Evolutionary conservation across 495 filamentous ascomycete species (phyloP).

Genomic region (Parachaetomium inaequale): DNA sequence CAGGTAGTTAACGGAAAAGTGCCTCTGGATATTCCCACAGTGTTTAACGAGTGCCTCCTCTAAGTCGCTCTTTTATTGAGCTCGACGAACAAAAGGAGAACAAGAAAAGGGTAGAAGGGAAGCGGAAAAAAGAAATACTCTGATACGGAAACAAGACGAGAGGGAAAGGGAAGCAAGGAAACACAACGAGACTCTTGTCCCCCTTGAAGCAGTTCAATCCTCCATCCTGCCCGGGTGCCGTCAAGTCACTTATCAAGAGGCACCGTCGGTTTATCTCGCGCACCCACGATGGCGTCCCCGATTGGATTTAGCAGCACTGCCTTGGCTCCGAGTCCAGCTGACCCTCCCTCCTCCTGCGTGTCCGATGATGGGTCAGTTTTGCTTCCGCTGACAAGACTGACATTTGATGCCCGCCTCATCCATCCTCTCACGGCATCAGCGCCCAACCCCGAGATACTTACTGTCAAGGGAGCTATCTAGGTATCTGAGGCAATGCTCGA

Average conservation of each 20-base stretch:
- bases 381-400: background rate
- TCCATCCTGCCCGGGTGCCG: background rate
- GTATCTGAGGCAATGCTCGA: background rate
- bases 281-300: background rate
- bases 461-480: background rate
- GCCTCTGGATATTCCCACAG: background rate
- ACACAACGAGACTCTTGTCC: background rate
- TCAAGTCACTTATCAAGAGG: background rate
- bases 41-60: too few relatives aligned
- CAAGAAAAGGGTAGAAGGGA: background rate
- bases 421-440: background rate
- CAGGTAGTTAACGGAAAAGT: too few relatives aligned
- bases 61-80: background rate
- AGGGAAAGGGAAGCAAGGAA: background rate
- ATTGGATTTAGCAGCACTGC: slow-evolving; percentile 2
- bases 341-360: slow-evolving; percentile 3
- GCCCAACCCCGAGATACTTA: background rate
- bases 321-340: slow-evolving; percentile 12
- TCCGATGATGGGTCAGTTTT: background rate
- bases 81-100: background rate
- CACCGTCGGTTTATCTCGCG: background rate
- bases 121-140: background rate
- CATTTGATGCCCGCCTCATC: slow-evolving; percentile 1
- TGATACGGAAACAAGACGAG: background rate
- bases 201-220: background rate